phyloP scores from a whole-genome alignment of 352 stramenopile genomes.

The Phytophthora ramorum region DNA sequence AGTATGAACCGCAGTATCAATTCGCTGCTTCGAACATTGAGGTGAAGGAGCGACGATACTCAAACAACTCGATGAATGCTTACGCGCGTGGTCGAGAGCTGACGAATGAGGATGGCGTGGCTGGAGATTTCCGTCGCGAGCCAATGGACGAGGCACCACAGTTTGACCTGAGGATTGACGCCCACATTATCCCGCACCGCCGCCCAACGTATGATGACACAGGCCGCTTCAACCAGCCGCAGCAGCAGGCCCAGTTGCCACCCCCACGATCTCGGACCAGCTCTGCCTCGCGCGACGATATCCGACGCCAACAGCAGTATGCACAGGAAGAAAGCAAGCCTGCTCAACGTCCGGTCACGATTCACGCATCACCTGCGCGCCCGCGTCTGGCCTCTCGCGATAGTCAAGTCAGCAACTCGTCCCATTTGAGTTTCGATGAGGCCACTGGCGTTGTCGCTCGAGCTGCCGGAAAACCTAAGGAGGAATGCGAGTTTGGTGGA shows the following conservation, averaged over 20 bases:
- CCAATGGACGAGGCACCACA: slow-evolving; percentile 20
- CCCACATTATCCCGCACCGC: slow-evolving; percentile 27
- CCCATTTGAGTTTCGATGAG: slow-evolving; percentile 56
- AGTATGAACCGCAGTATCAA: slow-evolving; percentile 23
- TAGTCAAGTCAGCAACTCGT: slow-evolving; percentile 38
- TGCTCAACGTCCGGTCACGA: not conserved
- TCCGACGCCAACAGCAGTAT: slow-evolving; percentile 18
- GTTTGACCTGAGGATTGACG: slow-evolving; percentile 41
- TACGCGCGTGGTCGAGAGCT: slow-evolving; percentile 13
- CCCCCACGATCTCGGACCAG: slow-evolving; percentile 16
- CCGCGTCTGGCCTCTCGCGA: slow-evolving; percentile 30
- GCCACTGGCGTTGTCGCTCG: slow-evolving; percentile 60
- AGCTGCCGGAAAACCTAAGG: slow-evolving; percentile 59
- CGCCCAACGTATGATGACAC: slow-evolving; percentile 8
- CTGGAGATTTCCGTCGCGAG: slow-evolving; percentile 40
- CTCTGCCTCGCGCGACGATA: slow-evolving; percentile 24
- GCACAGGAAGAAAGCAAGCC: slow-evolving; percentile 19
- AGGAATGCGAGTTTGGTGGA: slow-evolving; percentile 72
- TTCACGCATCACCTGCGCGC: slow-evolving; percentile 7
- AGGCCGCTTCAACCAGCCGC: slow-evolving; percentile 12
- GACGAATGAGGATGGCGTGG: slow-evolving; percentile 25
- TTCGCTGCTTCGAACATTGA: slow-evolving; percentile 15
- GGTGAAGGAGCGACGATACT: slow-evolving; percentile 32
- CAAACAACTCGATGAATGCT: slow-evolving; percentile 29
- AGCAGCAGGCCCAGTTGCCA: slow-evolving; percentile 7